A percentile compares a stretch with the other conserved stretches of the same genome.
phyloP scores from a whole-genome alignment of 2,329 filamentous ascomycete genomes.

The Colletotrichum lindemuthianum region DNA sequence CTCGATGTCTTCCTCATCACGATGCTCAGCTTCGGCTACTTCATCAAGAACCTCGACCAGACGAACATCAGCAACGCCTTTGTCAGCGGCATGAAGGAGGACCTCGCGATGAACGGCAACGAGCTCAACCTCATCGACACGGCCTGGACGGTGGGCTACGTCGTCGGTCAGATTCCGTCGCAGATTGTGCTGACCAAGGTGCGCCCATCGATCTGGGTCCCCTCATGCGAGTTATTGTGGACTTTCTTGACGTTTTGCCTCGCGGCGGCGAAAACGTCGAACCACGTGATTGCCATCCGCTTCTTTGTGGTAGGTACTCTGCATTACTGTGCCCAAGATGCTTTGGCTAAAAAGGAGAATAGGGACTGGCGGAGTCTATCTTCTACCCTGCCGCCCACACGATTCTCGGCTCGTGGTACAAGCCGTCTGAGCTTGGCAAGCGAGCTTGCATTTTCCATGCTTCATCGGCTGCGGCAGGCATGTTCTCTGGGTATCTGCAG shows the following conservation, averaged over 20 bases:
- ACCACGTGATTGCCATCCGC: slow-evolving; percentile 53
- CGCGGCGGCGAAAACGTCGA: slow-evolving; percentile 36
- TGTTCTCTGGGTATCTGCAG: slow-evolving; percentile 67
- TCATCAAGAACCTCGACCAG: slow-evolving; percentile 42
- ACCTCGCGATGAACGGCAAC: slow-evolving; percentile 42
- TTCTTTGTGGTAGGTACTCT: slow-evolving; percentile 47
- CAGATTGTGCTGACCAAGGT: slow-evolving; percentile 43
- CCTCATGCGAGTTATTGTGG: slow-evolving; percentile 42
- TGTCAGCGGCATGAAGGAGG: slow-evolving; percentile 43
- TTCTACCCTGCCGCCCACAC: slow-evolving; percentile 44
- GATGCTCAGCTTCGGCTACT: slow-evolving; percentile 32
- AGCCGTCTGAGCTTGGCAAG: slow-evolving; percentile 54
- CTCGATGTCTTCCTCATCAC: slow-evolving; percentile 39
- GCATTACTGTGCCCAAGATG: too few species aligned
- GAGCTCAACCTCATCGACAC: slow-evolving; percentile 40
- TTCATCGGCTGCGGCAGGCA: slow-evolving; percentile 60
- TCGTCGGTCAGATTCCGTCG: slow-evolving; percentile 41
- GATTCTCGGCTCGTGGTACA: slow-evolving; percentile 57
- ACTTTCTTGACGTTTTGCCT: slow-evolving; percentile 29
- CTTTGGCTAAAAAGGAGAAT: too few species aligned
- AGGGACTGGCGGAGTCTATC: slow-evolving; percentile 50
- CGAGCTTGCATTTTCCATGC: slow-evolving; percentile 60
- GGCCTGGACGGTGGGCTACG: slow-evolving; percentile 41
- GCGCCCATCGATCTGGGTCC: slow-evolving; percentile 43
- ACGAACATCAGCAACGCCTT: slow-evolving; percentile 41